Evolutionary conservation across 495 filamentous ascomycete genomes (phyloP), one percentile per base, ranked within the genome.

Genomic region (Physcia stellaris): DNA sequence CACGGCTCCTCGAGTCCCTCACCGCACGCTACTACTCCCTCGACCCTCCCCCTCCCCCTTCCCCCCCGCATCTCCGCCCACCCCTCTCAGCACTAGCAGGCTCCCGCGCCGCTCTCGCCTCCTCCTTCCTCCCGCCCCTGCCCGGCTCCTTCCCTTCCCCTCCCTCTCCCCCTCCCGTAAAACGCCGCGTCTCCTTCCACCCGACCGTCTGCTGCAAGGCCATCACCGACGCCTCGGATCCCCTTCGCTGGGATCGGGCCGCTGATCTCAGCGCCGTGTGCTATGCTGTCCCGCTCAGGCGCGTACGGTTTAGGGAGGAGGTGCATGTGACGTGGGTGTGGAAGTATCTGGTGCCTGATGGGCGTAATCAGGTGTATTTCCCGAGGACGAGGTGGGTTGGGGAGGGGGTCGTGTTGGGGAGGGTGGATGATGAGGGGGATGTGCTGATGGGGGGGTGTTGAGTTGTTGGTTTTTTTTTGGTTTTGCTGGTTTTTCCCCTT

Each of bases 391-490:
- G 15, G 20, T 43, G 34, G 24, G 24, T 43, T 24, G 12, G 41
- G 10, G 41, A 37, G 21, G 27, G 11, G 12, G 28, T 27, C 12
- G 41, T 31, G 13, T 5, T 12, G 12, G 20, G 26, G 19, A 12
- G 6, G 6, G 41, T 37, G 41, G 41, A 43, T 32, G 16, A 19
- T 12, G 35, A 37, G 21, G 41, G 41, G 16, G 41, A 43, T 28
- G 26, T 39, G 34, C 28, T 29, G 35, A 51, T 58, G 10, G 26
- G 13, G 26, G 26, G n/a, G n/a, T n/a, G n/a, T n/a, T n/a, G n/a
- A n/a, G n/a, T n/a, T n/a, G n/a, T n/a, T n/a, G n/a, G n/a, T n/a
- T n/a, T n/a, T n/a, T n/a, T n/a, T n/a, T n/a, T n/a, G n/a, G n/a
- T n/a, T n/a, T n/a, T n/a, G n/a, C n/a, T n/a, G n/a, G n/a, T n/a